Evolutionary conservation across 2,329 filamentous ascomycete species (phyloP), one percentile per base, ranked within the genome.

Genomic region (Aspergillus pseudoviridinutans): DNA sequence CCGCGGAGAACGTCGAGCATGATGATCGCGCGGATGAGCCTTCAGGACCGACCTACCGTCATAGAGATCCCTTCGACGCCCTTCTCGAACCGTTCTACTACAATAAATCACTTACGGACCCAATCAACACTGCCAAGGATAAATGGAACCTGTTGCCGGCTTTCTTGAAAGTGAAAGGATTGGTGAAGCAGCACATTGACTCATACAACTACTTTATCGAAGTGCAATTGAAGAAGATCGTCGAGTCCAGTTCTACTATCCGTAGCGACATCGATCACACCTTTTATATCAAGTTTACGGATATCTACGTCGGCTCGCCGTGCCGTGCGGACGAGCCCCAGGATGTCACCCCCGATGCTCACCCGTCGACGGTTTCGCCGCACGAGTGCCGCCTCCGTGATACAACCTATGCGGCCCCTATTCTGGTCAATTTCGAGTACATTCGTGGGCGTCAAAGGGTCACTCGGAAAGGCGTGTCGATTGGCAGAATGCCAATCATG

Each of bases 191-290:
- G 80, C 92, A 97, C 74, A 93, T 96, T 71, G 95, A 99, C 79
- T 97, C 94, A 25, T 99, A 95, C 82, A 97, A 99, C 78, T 96
- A 94, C 78, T 97, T 99, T 68, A 89, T 97, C 64, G 91, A 99
- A 66, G 89, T 95, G 56, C 92, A 97, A 72, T 87, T 99, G 74
- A 96, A 96, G 78, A 92, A 97, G 68, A 99, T 99, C 66, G 89
- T 99, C 64, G 87, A 91, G 71, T 90, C 93, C 53, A 97, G 97
- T 73, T 87, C 89, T 51, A 88, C 87, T 44, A 90, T 99, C 62
- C 86, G 89, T 64, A 96, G 92, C 75, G 93, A 97, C 79, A 90
- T 94, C 49, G 92, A 97, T 70, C 90, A 89, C 62, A 89, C 89
- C 64, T 97, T 97, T 73, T 96, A 90, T 80, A 87, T 97, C 66